A percentile compares a stretch with the other conserved stretches of the same genome.
phyloP scores from a whole-genome alignment of 495 filamentous ascomycete species.

The Podospora fimiseda region DNA sequence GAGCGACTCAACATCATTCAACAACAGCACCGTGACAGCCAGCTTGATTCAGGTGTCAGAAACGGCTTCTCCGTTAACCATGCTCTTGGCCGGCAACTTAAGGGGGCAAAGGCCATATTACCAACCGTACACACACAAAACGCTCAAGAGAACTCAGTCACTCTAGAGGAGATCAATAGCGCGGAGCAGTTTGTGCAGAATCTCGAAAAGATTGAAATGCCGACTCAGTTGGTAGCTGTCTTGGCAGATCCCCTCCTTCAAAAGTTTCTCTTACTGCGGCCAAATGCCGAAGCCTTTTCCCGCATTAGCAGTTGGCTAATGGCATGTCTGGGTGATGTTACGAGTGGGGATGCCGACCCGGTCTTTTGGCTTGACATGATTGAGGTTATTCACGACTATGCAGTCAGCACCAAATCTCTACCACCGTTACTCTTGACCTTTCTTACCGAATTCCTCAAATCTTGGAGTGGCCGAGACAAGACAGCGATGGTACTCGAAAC shows the following conservation, averaged over 20 bases:
- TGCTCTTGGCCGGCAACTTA: conserved; percentile 40
- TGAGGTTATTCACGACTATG: conserved; percentile 53
- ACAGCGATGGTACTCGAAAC: conserved; percentile 57
- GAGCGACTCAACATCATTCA: conserved; percentile 61
- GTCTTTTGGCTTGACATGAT: conserved; percentile 50
- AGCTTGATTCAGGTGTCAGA: conserved; percentile 23
- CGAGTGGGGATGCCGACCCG: conserved; percentile 44
- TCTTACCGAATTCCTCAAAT: conserved; percentile 50
- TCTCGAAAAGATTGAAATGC: conserved; percentile 72
- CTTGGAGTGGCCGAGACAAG: conserved; percentile 64
- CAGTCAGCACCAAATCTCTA: conserved; percentile 57
- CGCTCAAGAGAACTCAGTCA: conserved; percentile 59
- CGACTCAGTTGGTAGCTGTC: conserved; percentile 72
- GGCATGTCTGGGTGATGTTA: conserved; percentile 54
- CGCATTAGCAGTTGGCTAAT: conserved; percentile 63
- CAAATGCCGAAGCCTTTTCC: conserved; percentile 48
- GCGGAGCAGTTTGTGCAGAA: conserved; percentile 66
- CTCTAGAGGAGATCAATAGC: conserved; percentile 73
- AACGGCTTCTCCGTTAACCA: conserved; percentile 50
- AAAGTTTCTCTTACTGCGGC: conserved; percentile 62
- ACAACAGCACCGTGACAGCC: conserved; percentile 46
- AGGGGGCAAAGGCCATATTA: conserved; percentile 40
- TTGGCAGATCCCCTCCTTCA: conserved; percentile 72
- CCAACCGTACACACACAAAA: conserved; percentile 70
- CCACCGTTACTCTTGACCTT: conserved; percentile 58